Evolutionary conservation across 2,329 filamentous ascomycete genomes (phyloP).

Genomic region (Verticillium zaregamsianum): DNA sequence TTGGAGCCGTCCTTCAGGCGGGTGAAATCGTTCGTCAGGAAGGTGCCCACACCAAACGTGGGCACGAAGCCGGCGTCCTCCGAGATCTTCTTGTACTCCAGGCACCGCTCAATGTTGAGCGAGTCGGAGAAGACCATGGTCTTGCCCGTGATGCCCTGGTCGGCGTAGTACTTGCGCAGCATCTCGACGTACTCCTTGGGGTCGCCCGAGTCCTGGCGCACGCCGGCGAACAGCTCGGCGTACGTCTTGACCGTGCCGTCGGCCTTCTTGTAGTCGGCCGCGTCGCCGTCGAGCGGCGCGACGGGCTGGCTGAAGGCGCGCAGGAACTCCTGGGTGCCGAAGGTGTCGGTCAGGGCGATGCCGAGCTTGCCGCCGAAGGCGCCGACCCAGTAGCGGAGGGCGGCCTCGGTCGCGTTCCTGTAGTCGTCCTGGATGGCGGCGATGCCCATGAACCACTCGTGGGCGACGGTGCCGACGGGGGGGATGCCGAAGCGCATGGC

Average conservation of each 20-base stretch:
- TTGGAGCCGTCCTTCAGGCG: constrained; percentile 70
- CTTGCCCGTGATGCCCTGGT: constrained; percentile 67
- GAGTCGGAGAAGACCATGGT: constrained; percentile 94
- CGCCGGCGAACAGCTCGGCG: constrained; percentile 76
- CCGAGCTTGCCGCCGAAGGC: constrained; percentile 83
- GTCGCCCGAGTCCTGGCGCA: constrained; percentile 88
- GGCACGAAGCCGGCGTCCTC: constrained; percentile 78
- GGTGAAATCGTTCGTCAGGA: constrained; percentile 91
- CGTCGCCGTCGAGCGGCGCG: constrained; percentile 37
- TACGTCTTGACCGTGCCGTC: constrained; percentile 56
- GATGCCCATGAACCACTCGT: constrained; percentile 99
- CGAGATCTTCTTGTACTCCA: constrained; percentile 83
- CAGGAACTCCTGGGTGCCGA: constrained; percentile 87
- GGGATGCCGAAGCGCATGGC: constrained; percentile 86
- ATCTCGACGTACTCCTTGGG: constrained; percentile 73
- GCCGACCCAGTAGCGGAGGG: constrained; percentile 81
- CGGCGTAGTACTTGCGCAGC: constrained; percentile 78
- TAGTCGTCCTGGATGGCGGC: constrained; percentile 89
- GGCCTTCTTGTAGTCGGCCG: constrained; percentile 31
- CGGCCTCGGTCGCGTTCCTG: constrained; percentile 75
- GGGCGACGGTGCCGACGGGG: constrained; percentile 84
- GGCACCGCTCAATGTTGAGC: constrained; percentile 82
- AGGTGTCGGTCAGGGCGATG: constrained; percentile 93
- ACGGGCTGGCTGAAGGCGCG: constrained; percentile 71
- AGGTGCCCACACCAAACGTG: constrained; percentile 92